phyloP scores from a whole-genome alignment of 805 yeast species.

The Candida sonorensis region DNA sequence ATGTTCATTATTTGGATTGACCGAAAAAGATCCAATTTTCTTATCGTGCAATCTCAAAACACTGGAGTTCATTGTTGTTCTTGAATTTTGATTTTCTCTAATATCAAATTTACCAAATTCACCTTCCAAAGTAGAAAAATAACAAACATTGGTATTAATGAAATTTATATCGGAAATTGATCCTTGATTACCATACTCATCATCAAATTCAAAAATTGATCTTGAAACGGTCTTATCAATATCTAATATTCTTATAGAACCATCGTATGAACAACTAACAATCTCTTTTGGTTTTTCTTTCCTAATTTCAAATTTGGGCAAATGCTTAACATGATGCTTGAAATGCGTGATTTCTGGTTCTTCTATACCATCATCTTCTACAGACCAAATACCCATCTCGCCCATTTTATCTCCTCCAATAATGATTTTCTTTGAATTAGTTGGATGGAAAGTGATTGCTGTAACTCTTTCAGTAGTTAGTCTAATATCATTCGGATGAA shows the following conservation, averaged over 20 bases:
- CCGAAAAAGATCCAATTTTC: constrained; percentile 83
- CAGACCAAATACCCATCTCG: constrained; percentile 82
- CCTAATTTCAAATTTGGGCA: constrained; percentile 48
- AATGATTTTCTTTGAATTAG: constrained; percentile 50
- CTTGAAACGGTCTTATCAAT: constrained; percentile 50
- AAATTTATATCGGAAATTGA: constrained; percentile 75
- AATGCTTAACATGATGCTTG: constrained; percentile 69
- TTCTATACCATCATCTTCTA: constrained; percentile 34
- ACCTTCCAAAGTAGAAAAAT: constrained; percentile 75
- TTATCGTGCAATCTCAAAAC: constrained; percentile 73
- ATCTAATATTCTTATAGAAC: constrained; percentile 71
- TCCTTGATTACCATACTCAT: constrained; percentile 43
- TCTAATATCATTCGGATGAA: constrained; percentile 65
- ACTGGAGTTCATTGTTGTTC: constrained; percentile 12
- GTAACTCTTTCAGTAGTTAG: constrained; percentile 70
- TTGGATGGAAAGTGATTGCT: constrained; percentile 71
- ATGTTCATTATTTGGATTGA: constrained; percentile 60
- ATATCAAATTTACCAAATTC: constrained; percentile 70
- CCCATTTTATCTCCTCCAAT: constrained; percentile 91
- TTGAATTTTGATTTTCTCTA: constrained; percentile 31
- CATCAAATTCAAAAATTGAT: constrained; percentile 53
- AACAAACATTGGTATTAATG: constrained; percentile 50
- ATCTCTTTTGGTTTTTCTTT: constrained; percentile 47
- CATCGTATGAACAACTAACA: constrained; percentile 78
- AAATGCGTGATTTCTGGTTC: constrained; percentile 55